Evolutionary conservation across 2,329 filamentous ascomycete genomes (phyloP), one percentile per base, ranked within the genome.

Genomic region (Beauveria medogensis): DNA sequence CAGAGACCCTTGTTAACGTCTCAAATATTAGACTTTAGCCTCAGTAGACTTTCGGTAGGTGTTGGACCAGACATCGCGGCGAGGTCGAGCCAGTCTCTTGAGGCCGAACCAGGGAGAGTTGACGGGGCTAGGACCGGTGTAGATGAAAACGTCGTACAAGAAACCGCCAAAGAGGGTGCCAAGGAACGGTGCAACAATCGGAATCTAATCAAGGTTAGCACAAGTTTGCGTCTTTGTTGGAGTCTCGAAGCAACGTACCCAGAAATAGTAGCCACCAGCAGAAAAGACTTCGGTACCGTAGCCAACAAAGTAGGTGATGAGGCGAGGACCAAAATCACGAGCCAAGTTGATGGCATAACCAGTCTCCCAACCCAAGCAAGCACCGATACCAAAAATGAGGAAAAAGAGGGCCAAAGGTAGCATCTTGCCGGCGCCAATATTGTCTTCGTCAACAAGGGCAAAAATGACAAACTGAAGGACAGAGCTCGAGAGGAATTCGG

Each of bases 281-380:
- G 78, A 80, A 84, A 86, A 91, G 0, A 90, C 87, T 55, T 86
- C 80, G 54, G 71, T 71, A 1, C 86, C 86, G 68, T 91, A 91
- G 2, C 88, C 88, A 59, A 90, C 67, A 68, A 86, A 82, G 68
- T 85, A 88, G 1, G 83, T 82, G 64, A 88, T 82, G 48, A 90
- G 71, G 12, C 88, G 77, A 10, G 87, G 87, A 1, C 86, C 86
- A 68, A 91, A 88, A 65, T 91, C 88, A 71, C 88, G 80, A 41
- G 87, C 88, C 47, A 89, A 72, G 67, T 91, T 91, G 65, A 90
- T 89, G 18, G 87, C 88, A 72, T 89, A 91, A 43, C 88, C 87
- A 1, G 88, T 91, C 71, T 91, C 83, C 86, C 86, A 90, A 7
- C 88, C 88, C 67, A 89, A 90, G 69, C 85, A 88, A 37, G 85